These are phyloP conservation scores for Vaccinium myrtillus DNA, from an alignment of 148 eudicot genomes.

Conservation along the genomic window DNA sequence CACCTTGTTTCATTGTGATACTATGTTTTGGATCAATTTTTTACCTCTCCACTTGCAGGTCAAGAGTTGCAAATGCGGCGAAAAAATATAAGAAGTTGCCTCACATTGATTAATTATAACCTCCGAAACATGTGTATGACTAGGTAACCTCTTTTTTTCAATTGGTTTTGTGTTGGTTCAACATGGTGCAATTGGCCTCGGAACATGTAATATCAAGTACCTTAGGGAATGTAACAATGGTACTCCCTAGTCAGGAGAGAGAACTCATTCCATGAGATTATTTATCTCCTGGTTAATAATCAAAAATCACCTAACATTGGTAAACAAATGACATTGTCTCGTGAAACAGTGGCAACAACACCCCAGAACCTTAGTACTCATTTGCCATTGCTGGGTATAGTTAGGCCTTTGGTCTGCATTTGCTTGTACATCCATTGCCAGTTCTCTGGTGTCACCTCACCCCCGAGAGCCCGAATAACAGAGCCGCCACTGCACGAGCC, in stretches of 20 bases:
- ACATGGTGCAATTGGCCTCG: too few species aligned
- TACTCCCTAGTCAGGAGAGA: background rate
- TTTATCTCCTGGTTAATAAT: background rate
- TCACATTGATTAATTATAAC: too few species aligned
- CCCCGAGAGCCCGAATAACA: constrained; percentile 87
- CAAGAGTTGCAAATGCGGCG: too few species aligned
- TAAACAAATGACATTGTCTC: background rate
- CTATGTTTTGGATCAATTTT: too few species aligned
- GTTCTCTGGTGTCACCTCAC: constrained; percentile 81
- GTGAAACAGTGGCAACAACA: background rate
- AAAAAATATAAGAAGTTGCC: too few species aligned
- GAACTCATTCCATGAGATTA: background rate
- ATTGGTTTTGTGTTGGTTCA: background rate
- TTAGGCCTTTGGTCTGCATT: constrained; percentile 72
- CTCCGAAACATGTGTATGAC: too few species aligned
- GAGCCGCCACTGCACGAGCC: constrained; percentile 97
- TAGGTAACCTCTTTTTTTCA: background rate
- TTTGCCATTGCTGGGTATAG: constrained; percentile 38
- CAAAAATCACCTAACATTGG: background rate
- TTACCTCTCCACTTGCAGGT: too few species aligned
- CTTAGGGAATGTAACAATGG: background rate
- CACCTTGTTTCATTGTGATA: background rate
- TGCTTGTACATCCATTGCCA: constrained; percentile 97
- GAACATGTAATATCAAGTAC: background rate
- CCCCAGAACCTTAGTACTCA: background rate